Percentiles rank a stretch among this genome's conserved stretches.
Conservation (phyloP, 1,284 basidiomycete species). For the Ustilago nuda region DNA sequence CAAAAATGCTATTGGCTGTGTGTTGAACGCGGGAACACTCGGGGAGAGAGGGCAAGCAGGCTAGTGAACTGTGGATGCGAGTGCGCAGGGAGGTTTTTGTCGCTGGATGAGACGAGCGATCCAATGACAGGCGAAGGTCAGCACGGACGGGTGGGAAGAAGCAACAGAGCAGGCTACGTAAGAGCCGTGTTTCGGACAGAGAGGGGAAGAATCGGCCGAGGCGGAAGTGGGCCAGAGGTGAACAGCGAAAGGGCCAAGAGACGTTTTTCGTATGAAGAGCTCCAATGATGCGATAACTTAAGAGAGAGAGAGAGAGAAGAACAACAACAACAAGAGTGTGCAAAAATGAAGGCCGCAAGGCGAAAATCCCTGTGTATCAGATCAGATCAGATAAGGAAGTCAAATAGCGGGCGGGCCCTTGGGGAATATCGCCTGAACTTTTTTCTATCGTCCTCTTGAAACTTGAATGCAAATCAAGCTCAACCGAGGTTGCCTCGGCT, state of each 20-base stretch:
- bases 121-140: constrained; percentile 1
- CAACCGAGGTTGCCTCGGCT: background rate
- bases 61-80: constrained; percentile 2
- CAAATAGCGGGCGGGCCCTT: background rate
- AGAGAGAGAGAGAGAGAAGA: background rate
- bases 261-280: background rate
- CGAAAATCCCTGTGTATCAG: constrained; percentile 19
- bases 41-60: constrained; percentile 18
- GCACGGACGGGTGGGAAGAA: background rate
- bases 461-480: background rate
- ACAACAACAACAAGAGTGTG: background rate
- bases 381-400: constrained; percentile 26
- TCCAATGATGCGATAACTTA: background rate
- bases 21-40: background rate
- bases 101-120: constrained; percentile 3
- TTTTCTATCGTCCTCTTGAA: background rate
- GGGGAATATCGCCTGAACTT: constrained; percentile 2
- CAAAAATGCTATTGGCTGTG: constrained; percentile 1
- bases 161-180: background rate
- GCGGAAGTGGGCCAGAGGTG: background rate
- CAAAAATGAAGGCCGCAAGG: constrained; percentile 4
- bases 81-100: background rate
- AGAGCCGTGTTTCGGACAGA: background rate
- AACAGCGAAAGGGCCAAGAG: background rate
- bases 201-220: constrained; percentile 1